These are phyloP conservation scores for Hyphodiscus sp. DNA, from an alignment of 2,329 filamentous ascomycete species.

Conservation along the genomic window DNA sequence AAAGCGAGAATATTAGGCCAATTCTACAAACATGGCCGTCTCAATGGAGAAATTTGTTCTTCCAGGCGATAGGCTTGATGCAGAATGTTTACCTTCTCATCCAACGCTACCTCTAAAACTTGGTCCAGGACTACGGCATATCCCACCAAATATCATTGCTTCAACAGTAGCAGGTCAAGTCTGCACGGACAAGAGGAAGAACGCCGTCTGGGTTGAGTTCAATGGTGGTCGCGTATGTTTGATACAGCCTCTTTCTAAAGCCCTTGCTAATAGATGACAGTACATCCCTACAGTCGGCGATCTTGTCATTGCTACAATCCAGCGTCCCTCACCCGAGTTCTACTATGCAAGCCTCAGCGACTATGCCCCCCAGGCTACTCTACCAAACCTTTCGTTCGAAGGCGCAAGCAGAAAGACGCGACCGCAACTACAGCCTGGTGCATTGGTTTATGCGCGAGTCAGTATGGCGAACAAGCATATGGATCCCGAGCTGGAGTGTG, in stretches of 20 bases:
- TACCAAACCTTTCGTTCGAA: conserved; percentile 90
- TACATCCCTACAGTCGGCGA: conserved; percentile 78
- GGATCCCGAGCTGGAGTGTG: conserved; percentile 86
- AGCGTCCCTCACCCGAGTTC: conserved; percentile 66
- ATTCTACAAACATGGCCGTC: conserved; percentile 10
- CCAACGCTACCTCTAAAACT: conserved; percentile 68
- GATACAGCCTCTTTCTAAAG: not conserved
- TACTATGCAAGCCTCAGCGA: conserved; percentile 74
- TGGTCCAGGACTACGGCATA: conserved; percentile 76
- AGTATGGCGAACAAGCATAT: conserved; percentile 71
- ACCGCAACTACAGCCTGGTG: conserved; percentile 66
- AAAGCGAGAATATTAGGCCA: not conserved
- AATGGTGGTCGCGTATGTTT: conserved; percentile 58
- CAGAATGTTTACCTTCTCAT: conserved; percentile 59
- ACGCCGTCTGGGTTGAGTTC: conserved; percentile 71
- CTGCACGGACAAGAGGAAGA: conserved; percentile 63
- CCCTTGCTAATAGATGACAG: conserved; percentile 36
- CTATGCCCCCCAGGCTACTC: conserved; percentile 56
- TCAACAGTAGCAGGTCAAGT: conserved; percentile 63
- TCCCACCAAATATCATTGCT: conserved; percentile 68
- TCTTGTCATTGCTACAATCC: conserved; percentile 80
- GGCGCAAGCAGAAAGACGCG: conserved; percentile 86
- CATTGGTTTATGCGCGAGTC: conserved; percentile 85
- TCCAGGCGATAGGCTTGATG: conserved; percentile 71
- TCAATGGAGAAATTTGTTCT: conserved; percentile 57